These are phyloP conservation scores for Pinus albicaulis DNA, from an alignment of 75 land plant species.

Conservation along the genomic window DNA sequence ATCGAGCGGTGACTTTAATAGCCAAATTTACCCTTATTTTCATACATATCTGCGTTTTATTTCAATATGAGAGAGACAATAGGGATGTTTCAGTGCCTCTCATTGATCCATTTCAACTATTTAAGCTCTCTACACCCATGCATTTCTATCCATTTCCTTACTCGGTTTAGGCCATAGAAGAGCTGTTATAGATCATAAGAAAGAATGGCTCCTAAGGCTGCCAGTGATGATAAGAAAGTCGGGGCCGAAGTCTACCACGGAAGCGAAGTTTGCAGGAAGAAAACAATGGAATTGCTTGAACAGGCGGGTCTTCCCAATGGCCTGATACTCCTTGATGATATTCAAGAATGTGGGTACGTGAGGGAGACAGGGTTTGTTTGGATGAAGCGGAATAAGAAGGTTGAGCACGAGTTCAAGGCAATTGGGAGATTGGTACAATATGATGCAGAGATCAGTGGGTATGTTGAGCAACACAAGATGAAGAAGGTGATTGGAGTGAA, in stretches of 20 bases:
- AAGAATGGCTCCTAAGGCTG: not conserved
- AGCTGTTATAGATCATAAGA: no score
- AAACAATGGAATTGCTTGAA: conserved; percentile 24
- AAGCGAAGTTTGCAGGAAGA: conserved; percentile 30
- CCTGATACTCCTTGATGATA: conserved; percentile 54
- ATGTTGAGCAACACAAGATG: conserved; percentile 38
- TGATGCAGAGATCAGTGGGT: conserved; percentile 51
- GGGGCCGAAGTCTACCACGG: conserved; percentile 47
- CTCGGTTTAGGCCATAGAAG: no score
- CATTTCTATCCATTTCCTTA: no score
- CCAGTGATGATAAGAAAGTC: conserved; percentile 12
- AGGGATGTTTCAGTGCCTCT: no score
- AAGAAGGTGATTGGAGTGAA: conserved; percentile 59
- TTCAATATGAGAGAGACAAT: no score
- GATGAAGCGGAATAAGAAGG: conserved; percentile 68
- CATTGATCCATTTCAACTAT: no score
- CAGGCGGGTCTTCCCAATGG: conserved; percentile 44
- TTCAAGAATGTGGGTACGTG: conserved; percentile 49
- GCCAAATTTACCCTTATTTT: no score
- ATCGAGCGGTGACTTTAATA: no score
- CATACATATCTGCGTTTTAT: no score
- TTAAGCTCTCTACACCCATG: no score
- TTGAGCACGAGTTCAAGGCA: conserved; percentile 60
- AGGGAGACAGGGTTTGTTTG: conserved; percentile 66
- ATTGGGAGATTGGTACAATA: conserved; percentile 44